Evolutionary conservation across 1,139 yeast species (phyloP).

Genomic region (Suhomyces bokatorum): DNA sequence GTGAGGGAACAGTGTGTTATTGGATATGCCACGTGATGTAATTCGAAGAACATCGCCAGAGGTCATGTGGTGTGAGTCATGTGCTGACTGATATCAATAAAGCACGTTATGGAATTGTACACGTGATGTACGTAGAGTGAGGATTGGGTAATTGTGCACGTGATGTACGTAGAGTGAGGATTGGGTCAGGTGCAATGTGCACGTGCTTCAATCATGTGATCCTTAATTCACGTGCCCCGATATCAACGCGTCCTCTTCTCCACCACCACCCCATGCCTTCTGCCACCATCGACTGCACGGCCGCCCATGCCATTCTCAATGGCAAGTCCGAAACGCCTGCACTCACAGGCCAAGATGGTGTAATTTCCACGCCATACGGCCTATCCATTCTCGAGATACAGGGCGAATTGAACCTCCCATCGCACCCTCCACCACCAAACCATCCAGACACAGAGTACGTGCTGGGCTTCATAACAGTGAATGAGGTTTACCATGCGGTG

Average conservation of each 20-base stretch:
- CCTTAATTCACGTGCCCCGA: not conserved
- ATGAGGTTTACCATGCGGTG: slow-evolving; percentile 48
- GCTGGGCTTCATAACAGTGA: slow-evolving; percentile 33
- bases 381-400: slow-evolving; percentile 65
- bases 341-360: slow-evolving; percentile 11
- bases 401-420: slow-evolving; percentile 64
- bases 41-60: too few species aligned
- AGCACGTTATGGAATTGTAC: too few species aligned
- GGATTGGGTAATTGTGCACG: too few species aligned
- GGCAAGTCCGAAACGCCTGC: not conserved
- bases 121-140: too few species aligned
- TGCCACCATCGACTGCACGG: slow-evolving; percentile 32
- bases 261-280: slow-evolving; percentile 15
- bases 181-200: too few species aligned
- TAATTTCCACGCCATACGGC: slow-evolving; percentile 57
- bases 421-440: slow-evolving; percentile 29
- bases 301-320: slow-evolving; percentile 24
- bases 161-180: too few species aligned
- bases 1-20: too few species aligned
- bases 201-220: too few species aligned
- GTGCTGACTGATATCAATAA: too few species aligned
- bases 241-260: not conserved
- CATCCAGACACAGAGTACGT: slow-evolving; percentile 25
- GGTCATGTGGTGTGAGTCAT: too few species aligned
- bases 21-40: not conserved